These are phyloP conservation scores for Schizosaccharomyces lindneri DNA, from an alignment of 805 yeast genomes.

Conservation along the genomic window DNA sequence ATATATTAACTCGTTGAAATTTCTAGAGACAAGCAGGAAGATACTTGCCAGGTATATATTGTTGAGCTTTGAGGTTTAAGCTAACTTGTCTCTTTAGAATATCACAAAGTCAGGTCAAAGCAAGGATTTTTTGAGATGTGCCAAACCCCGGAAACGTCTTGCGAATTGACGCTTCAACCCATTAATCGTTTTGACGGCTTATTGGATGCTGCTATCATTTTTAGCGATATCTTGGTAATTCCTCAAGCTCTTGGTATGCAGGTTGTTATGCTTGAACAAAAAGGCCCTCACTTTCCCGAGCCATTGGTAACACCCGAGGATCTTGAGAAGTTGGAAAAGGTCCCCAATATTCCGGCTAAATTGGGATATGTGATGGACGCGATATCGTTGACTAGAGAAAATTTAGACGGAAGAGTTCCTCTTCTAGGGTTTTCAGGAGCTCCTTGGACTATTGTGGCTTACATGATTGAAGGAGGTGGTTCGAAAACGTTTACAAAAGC, in stretches of 20 bases:
- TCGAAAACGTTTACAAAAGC: slow-evolving; percentile 75
- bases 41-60: slow-evolving; percentile 23
- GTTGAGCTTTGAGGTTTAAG: slow-evolving; percentile 11
- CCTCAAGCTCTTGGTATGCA: slow-evolving; percentile 97
- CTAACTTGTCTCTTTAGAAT: slow-evolving; percentile 27
- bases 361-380: slow-evolving; percentile 88
- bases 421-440: slow-evolving; percentile 89
- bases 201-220: slow-evolving; percentile 89
- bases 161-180: slow-evolving; percentile 88
- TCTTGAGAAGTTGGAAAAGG: slow-evolving; percentile 28
- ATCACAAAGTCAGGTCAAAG: slow-evolving; percentile 63
- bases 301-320: slow-evolving; percentile 63
- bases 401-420: slow-evolving; percentile 76
- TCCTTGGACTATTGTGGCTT: slow-evolving; percentile 90
- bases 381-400: slow-evolving; percentile 70
- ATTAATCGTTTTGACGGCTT: slow-evolving; percentile 69
- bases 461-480: slow-evolving; percentile 87
- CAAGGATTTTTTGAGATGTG: slow-evolving; percentile 90
- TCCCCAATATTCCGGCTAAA: slow-evolving; percentile 49
- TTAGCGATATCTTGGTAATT: slow-evolving; percentile 80
- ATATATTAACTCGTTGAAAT: too few relatives aligned
- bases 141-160: slow-evolving; percentile 77
- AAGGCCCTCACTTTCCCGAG: slow-evolving; percentile 77
- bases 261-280: slow-evolving; percentile 80
- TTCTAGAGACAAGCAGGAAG: slow-evolving; percentile 72